Conservation (phyloP, 2,329 filamentous ascomycete species). For the Apiospora aurea region DNA sequence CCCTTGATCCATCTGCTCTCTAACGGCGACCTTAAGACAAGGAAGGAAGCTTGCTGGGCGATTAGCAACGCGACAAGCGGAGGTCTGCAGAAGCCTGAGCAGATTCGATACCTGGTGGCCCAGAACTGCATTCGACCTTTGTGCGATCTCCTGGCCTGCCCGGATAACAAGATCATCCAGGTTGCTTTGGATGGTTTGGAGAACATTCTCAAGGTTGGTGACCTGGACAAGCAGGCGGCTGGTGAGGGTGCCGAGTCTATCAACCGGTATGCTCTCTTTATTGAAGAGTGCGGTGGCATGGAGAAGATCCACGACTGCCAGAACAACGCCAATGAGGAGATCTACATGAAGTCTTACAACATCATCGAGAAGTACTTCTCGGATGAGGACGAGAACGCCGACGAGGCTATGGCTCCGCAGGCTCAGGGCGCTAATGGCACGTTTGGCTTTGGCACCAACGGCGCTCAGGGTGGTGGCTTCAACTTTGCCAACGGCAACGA, state of each 20-base stretch:
- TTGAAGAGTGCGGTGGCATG: constrained; percentile 98
- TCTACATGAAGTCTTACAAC: constrained; percentile 99
- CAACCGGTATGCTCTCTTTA: constrained; percentile 97
- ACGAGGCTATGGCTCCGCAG: constrained; percentile 78
- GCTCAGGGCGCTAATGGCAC: constrained; percentile 72
- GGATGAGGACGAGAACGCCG: constrained; percentile 94
- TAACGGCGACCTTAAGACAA: constrained; percentile 98
- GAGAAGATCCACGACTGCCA: constrained; percentile 99
- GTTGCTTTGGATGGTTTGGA: constrained; percentile 96
- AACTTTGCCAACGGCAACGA: constrained; percentile 83
- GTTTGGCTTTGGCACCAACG: constrained; percentile 79
- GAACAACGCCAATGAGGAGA: constrained; percentile 99
- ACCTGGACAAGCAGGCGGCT: constrained; percentile 94
- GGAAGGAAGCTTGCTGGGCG: constrained; percentile 99
- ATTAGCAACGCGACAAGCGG: constrained; percentile 98
- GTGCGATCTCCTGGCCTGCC: constrained; percentile 92
- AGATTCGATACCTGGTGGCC: constrained; percentile 92
- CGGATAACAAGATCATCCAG: constrained; percentile 99
- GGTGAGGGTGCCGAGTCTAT: constrained; percentile 78
- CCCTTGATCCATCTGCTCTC: constrained; percentile 95
- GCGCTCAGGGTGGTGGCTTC: constrained; percentile 78
- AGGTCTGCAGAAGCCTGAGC: constrained; percentile 97
- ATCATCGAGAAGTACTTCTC: constrained; percentile 99
- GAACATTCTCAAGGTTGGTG: constrained; percentile 99
- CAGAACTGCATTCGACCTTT: constrained; percentile 97